phyloP scores from a whole-genome alignment of 208 protist genomes.

The Trypanosoma brucei region DNA sequence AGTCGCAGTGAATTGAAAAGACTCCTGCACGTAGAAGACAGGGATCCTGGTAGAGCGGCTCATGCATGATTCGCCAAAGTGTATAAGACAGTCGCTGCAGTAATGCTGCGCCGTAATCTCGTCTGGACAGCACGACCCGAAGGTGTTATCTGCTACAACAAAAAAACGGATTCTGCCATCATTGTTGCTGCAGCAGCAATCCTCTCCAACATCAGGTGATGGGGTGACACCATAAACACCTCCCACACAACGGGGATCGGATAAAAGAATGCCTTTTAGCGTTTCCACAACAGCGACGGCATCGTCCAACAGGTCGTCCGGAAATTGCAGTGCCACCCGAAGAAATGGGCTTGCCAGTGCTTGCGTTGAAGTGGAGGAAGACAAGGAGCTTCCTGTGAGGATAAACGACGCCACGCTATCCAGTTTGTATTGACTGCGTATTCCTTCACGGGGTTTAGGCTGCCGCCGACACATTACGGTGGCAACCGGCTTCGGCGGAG shows the following conservation, averaged over 20 bases:
- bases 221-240: slow-evolving; percentile 8
- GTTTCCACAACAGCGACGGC: slow-evolving; percentile 47
- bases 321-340: slow-evolving; percentile 84
- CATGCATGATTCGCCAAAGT: slow-evolving; percentile 90
- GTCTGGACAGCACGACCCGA: slow-evolving; percentile 89
- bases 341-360: slow-evolving; percentile 16
- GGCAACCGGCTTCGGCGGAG: slow-evolving; percentile 41
- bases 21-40: slow-evolving; percentile 69
- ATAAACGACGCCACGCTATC: slow-evolving; percentile 27
- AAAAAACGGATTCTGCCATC: slow-evolving; percentile 45
- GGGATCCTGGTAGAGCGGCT: slow-evolving; percentile 75
- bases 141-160: slow-evolving; percentile 88
- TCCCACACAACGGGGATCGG: slow-evolving; percentile 27
- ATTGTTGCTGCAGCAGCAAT: not conserved
- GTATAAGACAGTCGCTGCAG: slow-evolving; percentile 75
- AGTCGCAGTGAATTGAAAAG: slow-evolving; percentile 33
- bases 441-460: not conserved
- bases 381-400: slow-evolving; percentile 22
- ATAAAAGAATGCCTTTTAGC: slow-evolving; percentile 37
- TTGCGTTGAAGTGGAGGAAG: slow-evolving; percentile 15
- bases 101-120: slow-evolving; percentile 89
- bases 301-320: slow-evolving; percentile 79
- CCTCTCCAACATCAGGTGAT: slow-evolving; percentile 5
- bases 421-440: slow-evolving; percentile 23
- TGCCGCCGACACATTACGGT: slow-evolving; percentile 33